phyloP scores from a whole-genome alignment of 1,284 basidiomycete genomes.

The Hymenochaete sp. region DNA sequence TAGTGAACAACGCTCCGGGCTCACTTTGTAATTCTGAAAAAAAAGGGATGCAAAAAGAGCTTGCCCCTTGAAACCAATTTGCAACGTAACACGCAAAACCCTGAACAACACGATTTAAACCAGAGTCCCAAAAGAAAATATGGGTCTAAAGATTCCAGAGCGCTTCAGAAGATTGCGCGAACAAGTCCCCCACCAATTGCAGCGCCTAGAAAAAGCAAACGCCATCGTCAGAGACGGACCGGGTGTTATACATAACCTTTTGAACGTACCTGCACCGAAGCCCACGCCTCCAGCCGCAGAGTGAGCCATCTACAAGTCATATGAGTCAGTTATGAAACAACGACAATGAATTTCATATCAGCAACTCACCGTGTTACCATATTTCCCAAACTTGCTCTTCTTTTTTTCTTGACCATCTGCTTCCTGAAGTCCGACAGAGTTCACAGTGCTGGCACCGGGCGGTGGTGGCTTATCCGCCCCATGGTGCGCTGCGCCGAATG shows the following conservation, averaged over 20 bases:
- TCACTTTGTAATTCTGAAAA: too few relatives aligned
- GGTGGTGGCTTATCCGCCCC: conserved; percentile 16
- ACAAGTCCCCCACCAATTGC: conserved; percentile 37
- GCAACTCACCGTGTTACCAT: conserved; percentile 18
- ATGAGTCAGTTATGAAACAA: not conserved
- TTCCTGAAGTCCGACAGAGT: conserved; percentile 18
- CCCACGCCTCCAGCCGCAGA: conserved; percentile 65
- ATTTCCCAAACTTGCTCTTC: conserved; percentile 24
- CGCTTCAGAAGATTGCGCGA: conserved; percentile 35
- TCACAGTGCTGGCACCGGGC: conserved; percentile 10
- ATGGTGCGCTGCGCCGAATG: conserved; percentile 17
- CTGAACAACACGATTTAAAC: too few relatives aligned
- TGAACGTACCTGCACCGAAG: conserved; percentile 48
- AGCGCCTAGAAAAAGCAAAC: conserved; percentile 34
- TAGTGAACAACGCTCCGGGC: too few relatives aligned
- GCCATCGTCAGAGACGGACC: not conserved
- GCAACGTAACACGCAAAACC: too few relatives aligned
- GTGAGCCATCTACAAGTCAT: conserved; percentile 42
- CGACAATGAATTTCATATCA: not conserved
- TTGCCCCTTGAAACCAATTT: too few relatives aligned
- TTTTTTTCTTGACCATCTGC: conserved; percentile 21
- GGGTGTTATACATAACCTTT: not conserved
- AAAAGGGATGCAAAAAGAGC: too few relatives aligned
- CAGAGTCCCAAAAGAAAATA: too few relatives aligned
- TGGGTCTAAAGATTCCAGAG: too few relatives aligned